phyloP scores from a whole-genome alignment of 2,329 filamentous ascomycete species.

The Mycosphaerella sp. region DNA sequence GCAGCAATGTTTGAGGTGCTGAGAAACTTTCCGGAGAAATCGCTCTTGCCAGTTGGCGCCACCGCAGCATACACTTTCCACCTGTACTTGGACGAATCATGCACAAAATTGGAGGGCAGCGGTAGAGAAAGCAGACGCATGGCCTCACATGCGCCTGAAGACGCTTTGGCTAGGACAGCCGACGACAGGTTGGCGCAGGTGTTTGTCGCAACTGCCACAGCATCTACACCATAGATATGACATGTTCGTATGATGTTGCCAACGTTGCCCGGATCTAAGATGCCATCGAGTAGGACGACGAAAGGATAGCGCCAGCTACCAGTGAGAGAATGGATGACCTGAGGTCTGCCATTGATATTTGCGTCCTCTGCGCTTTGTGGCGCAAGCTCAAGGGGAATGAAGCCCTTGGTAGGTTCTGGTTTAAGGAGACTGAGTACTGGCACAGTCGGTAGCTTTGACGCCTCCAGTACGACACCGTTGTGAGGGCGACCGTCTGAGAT shows the following conservation, averaged over 20 bases:
- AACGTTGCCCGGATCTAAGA: conserved; percentile 77
- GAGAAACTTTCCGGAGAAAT: conserved; percentile 10
- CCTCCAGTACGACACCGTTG: conserved; percentile 83
- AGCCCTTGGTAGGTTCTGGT: conserved; percentile 32
- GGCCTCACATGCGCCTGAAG: conserved; percentile 78
- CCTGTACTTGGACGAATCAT: conserved; percentile 59
- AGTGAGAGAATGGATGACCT: conserved; percentile 45
- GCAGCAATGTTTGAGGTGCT: conserved; percentile 18
- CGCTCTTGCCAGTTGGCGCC: conserved; percentile 31
- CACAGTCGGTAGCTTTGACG: conserved; percentile 67
- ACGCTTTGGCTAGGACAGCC: conserved; percentile 76
- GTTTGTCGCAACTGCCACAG: conserved; percentile 67
- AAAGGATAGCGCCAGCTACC: conserved; percentile 56
- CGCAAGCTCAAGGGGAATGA: conserved; percentile 56
- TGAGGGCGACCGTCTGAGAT: conserved; percentile 79
- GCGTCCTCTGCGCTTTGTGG: conserved; percentile 65
- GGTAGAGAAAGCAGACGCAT: conserved; percentile 66
- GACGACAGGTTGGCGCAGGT: conserved; percentile 68
- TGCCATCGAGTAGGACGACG: conserved; percentile 66
- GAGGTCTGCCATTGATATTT: conserved; percentile 61
- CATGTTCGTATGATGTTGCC: conserved; percentile 84
- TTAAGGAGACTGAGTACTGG: conserved; percentile 32
- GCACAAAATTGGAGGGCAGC: conserved; percentile 64
- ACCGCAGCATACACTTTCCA: conserved; percentile 81
- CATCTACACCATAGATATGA: conserved; percentile 83